phyloP scores from a whole-genome alignment of 345 rosid genomes.

The Draba incana region DNA sequence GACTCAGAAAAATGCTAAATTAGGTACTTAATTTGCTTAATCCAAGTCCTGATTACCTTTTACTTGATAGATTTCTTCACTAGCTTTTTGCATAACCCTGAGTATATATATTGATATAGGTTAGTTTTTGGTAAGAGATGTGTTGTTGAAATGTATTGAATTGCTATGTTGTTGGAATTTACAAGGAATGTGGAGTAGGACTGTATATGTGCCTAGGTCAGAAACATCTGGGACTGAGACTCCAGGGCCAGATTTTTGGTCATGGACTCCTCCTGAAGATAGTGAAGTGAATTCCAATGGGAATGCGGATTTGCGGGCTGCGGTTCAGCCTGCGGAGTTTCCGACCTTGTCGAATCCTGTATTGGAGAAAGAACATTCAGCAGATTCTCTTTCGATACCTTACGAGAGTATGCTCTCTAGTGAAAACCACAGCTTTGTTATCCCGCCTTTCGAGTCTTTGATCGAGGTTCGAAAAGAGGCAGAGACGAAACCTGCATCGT shows the following conservation, averaged over 20 bases:
- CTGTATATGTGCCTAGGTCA: conserved; percentile 48
- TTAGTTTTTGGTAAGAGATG: not conserved
- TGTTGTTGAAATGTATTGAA: not conserved
- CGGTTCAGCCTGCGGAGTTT: conserved; percentile 39
- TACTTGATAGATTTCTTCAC: no score
- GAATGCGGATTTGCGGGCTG: conserved; percentile 33
- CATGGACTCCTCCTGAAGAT: conserved; percentile 74
- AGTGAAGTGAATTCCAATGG: conserved; percentile 35
- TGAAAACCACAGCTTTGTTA: conserved; percentile 43
- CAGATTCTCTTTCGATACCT: conserved; percentile 66
- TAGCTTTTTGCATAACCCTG: not conserved
- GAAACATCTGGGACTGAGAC: conserved; percentile 53
- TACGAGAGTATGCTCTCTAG: conserved; percentile 64
- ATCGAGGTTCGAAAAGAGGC: conserved; percentile 52
- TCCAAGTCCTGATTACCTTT: conserved; percentile 1
- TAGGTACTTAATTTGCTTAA: conserved; percentile 4
- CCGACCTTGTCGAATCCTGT: conserved; percentile 50
- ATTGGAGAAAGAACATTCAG: conserved; percentile 58
- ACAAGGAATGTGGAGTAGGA: conserved; percentile 48
- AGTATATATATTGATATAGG: no score
- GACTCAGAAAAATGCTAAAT: conserved; percentile 18
- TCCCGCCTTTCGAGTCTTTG: conserved; percentile 77
- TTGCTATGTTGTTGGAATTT: conserved; percentile 4
- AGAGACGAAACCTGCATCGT: conserved; percentile 34
- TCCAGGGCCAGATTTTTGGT: conserved; percentile 97